Evolutionary conservation across 306 rosid genomes (phyloP), one percentile per base, ranked within the genome.

Genomic region (Vigna radiata): DNA sequence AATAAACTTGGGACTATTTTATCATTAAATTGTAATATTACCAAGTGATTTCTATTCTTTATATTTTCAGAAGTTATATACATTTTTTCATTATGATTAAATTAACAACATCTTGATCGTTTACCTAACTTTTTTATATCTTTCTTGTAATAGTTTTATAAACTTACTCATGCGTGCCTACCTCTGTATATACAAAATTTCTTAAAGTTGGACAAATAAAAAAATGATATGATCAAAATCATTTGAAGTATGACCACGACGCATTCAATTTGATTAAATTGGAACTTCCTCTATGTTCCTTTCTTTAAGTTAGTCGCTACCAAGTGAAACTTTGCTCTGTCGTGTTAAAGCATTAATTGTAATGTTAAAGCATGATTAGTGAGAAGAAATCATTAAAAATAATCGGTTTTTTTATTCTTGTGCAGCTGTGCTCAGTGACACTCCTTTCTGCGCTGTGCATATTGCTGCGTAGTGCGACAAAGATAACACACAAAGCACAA

Each of bases 401-500:
- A 43, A 43, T 43, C 14, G 11, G 48, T 43, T 3, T 64, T 21
- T 67, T 10, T 82, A 18, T 17, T 47, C 31, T 19, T 29, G 73
- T 80, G 84, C 88, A 93, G 98, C 47, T 93, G 6, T 89, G 97
- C 78, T 95, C 98, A 11, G 72, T 90, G 43, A 90, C 97, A 1
- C 88, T 95, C 0, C 87, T 90, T 8, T 82, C 92, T 0, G 90
- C 90, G 16, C 68, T 95, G n/a, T 80, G 80, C 48, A 87, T 95
- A 56, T 41, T 95, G 58, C 47, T 95, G 33, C 87, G 98, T 4
- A 95, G 98, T 49, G 96, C 98, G 0, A 89, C 98, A 1, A 95
- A 89, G 80, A 95, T 95, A 67, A 95, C 97, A 2, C 98, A 95
- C 93, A 95, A 90, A 64, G 98, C 95, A 4, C 98, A 92, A 56